Percentiles rank a stretch among this genome's conserved stretches.
Evolutionary conservation across 78 protist species (phyloP).

Genomic region (Chrysochromulina parva): DNA sequence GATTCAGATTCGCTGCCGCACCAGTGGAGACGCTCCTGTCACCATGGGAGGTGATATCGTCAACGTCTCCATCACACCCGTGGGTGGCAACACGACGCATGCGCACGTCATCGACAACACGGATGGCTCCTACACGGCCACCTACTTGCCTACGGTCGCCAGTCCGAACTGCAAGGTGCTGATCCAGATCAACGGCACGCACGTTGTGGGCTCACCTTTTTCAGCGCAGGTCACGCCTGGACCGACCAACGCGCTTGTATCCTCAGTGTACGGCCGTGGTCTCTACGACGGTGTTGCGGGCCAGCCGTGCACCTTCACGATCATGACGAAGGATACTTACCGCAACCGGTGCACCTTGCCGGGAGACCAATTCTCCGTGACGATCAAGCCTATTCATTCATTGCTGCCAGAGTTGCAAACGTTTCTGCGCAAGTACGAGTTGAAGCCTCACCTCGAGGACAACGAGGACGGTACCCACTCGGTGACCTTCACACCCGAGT

Average conservation of each 20-base stretch:
- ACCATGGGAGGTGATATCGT: too few species aligned
- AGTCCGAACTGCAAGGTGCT: neutral
- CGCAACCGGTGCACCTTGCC: neutral
- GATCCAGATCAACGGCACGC: neutral
- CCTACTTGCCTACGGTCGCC: neutral
- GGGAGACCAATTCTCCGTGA: neutral
- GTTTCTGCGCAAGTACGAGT: neutral
- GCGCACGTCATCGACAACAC: constrained; percentile 6
- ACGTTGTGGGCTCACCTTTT: neutral
- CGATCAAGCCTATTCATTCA: neutral
- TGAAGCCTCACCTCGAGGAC: neutral
- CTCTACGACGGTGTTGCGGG: neutral
- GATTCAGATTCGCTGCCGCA: too few species aligned
- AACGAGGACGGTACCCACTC: neutral
- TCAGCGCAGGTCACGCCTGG: neutral
- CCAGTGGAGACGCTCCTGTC: too few species aligned
- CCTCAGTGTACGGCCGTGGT: neutral
- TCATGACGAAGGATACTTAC: neutral
- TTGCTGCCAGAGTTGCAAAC: neutral
- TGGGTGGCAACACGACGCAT: neutral
- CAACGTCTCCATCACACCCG: too few species aligned
- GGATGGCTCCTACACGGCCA: neutral
- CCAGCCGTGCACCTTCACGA: neutral
- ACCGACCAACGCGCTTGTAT: neutral
- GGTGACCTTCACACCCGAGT: neutral